A percentile compares a stretch with the other conserved stretches of the same genome.
Conservation (phyloP, 2,329 filamentous ascomycete genomes). For the Microsporum audouinii region DNA sequence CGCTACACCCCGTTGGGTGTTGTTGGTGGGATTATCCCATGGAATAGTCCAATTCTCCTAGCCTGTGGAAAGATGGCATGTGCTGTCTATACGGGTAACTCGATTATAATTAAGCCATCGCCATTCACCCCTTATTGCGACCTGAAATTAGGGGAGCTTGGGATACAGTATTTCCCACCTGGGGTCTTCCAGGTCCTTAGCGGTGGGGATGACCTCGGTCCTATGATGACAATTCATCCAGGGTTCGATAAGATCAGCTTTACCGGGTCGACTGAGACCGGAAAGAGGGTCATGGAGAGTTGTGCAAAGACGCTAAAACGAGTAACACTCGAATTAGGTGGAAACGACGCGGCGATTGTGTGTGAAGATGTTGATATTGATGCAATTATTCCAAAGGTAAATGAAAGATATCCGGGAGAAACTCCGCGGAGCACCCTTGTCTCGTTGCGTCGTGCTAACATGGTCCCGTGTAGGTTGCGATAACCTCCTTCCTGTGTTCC, state of each 20-base stretch:
- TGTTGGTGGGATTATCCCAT: slow-evolving; percentile 41
- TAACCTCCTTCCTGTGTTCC: slow-evolving; percentile 29
- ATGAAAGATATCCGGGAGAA: neutral
- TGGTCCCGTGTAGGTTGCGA: slow-evolving; percentile 1
- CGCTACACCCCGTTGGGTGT: slow-evolving; percentile 10
- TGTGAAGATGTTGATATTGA: slow-evolving; percentile 47
- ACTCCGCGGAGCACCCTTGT: neutral
- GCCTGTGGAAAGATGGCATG: slow-evolving; percentile 45
- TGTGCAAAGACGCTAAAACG: slow-evolving; percentile 48
- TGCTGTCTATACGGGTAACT: slow-evolving; percentile 46
- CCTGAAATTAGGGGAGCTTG: slow-evolving; percentile 51
- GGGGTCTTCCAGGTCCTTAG: slow-evolving; percentile 51
- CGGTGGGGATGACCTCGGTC: slow-evolving; percentile 51
- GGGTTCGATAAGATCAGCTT: slow-evolving; percentile 53
- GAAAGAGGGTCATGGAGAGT: slow-evolving; percentile 50
- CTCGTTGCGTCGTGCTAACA: neutral
- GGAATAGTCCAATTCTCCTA: slow-evolving; percentile 32
- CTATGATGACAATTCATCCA: slow-evolving; percentile 47
- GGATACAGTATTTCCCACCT: slow-evolving; percentile 46
- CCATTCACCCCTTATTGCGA: slow-evolving; percentile 25
- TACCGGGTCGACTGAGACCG: slow-evolving; percentile 50
- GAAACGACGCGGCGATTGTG: slow-evolving; percentile 51
- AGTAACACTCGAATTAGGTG: slow-evolving; percentile 51
- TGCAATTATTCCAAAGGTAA: slow-evolving; percentile 35
- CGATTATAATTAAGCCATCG: slow-evolving; percentile 47